Evolutionary conservation across 1,284 basidiomycete species (phyloP), one percentile per base, ranked within the genome.

Genomic region (Boletus sp.): DNA sequence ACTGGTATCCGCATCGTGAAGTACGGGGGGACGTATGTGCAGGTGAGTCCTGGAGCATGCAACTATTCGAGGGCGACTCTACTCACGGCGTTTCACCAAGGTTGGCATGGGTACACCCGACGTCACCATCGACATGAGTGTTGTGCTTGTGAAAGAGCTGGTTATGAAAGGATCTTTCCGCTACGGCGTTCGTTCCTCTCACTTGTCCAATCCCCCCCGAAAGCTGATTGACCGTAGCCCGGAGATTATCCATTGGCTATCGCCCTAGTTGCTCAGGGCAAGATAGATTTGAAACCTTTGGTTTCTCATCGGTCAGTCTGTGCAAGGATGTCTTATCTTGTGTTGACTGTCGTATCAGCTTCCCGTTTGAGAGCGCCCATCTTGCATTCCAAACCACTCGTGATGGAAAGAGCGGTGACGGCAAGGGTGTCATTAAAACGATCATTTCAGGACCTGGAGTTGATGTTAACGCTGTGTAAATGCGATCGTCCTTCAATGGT

Each of bases 221-320:
- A 44, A 50, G 35, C 43, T 74, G 46, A 62, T 51, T 33, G 37
- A 8, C 16, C 40, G 44, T 70, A 91, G 90, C 86, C 91, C 51
- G 93, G 92, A 30, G 89, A 91, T 78, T 96, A 96, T 75, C 86
- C 88, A 40, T 83, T 94, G 67, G 93, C 93, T 23, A 91, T 97
- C 68, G 83, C 91, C 25, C 83, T 97, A 44, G 91, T 90, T 38
- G 79, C 89, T 16, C 84, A 83, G 62, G 93, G 93, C 51, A 89
- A 90, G 72, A 85, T 97, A 70, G 82, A 97, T 77, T 81, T 97
- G 65, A 95, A 92, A 77, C 90, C 93, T 17, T 82, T 98, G 44
- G 91, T 97, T 55, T 94, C 95, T 9, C 93, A 95, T 74, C 83
- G 94, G 87, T 90, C 74, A 69, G 77, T 73, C 66, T 53, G 38